A percentile compares a stretch with the other conserved stretches of the same genome.
Conservation (phyloP, 352 stramenopile species). For the Globisporangium splendens region DNA sequence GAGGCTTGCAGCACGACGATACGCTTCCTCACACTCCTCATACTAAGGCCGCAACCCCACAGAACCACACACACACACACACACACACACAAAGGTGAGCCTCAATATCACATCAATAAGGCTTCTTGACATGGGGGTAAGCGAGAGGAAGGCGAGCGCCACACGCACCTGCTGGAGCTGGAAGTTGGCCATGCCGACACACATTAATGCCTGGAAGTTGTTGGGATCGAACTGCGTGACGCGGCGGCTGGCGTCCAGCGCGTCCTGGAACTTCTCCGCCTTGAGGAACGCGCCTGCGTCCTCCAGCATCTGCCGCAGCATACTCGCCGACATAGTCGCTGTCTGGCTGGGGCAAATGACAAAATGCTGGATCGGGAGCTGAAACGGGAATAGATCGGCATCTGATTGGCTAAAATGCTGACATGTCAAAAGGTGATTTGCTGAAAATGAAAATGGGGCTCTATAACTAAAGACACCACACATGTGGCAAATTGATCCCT, state of each 20-base stretch:
- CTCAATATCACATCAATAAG: too few relatives aligned
- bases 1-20: conserved; percentile 55
- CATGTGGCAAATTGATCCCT: too few relatives aligned
- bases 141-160: too few relatives aligned
- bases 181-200: conserved; percentile 71
- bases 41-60: conserved; percentile 37
- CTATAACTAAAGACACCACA: too few relatives aligned
- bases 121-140: too few relatives aligned
- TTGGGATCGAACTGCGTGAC: conserved; percentile 75
- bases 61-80: background rate
- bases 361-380: too few relatives aligned
- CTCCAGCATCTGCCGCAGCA: conserved; percentile 79
- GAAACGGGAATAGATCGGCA: too few relatives aligned
- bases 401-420: too few relatives aligned
- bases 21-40: conserved; percentile 68
- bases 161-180: conserved; percentile 53
- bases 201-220: conserved; percentile 85
- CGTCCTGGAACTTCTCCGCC: conserved; percentile 70
- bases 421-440: too few relatives aligned
- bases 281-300: conserved; percentile 68
- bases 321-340: conserved; percentile 49
- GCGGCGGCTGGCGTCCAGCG: conserved; percentile 54
- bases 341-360: too few relatives aligned
- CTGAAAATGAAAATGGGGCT: too few relatives aligned
- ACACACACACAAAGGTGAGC: background rate